A percentile compares a stretch with the other conserved stretches of the same genome.
Evolutionary conservation across 2,329 filamentous ascomycete species (phyloP).

Genomic region (Chaetoscypha palmicola): DNA sequence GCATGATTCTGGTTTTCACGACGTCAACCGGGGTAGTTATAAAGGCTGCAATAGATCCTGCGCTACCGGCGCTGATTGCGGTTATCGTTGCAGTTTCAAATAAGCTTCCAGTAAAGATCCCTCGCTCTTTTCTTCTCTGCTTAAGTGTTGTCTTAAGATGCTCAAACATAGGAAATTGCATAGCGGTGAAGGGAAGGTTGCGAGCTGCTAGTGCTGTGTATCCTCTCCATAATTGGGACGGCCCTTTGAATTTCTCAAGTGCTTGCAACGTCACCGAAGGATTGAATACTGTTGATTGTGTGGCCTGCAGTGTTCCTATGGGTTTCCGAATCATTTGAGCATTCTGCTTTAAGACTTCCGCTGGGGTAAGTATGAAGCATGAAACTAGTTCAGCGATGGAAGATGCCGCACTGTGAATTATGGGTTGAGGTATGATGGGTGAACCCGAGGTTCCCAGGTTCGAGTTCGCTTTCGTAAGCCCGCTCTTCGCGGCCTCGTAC

Average conservation of each 20-base stretch:
- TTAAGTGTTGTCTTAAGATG: slow-evolving; percentile 51
- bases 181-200: slow-evolving; percentile 79
- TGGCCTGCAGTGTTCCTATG: slow-evolving; percentile 19
- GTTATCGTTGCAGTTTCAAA: slow-evolving; percentile 65
- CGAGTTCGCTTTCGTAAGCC: slow-evolving; percentile 48
- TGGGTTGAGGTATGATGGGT: slow-evolving; percentile 59
- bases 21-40: slow-evolving; percentile 88
- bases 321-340: slow-evolving; percentile 66
- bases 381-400: slow-evolving; percentile 74
- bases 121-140: slow-evolving; percentile 34
- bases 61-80: slow-evolving; percentile 63
- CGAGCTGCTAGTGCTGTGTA: slow-evolving; percentile 76
- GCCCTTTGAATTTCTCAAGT: slow-evolving; percentile 49
- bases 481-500: slow-evolving; percentile 69
- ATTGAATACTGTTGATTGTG: slow-evolving; percentile 40
- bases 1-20: slow-evolving; percentile 84
- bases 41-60: slow-evolving; percentile 68
- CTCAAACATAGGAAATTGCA: slow-evolving; percentile 87
- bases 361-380: slow-evolving; percentile 79
- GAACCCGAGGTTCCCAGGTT: slow-evolving; percentile 43
- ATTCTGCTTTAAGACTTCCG: slow-evolving; percentile 90
- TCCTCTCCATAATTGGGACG: slow-evolving; percentile 53
- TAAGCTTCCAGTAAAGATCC: slow-evolving; percentile 33
- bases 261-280: slow-evolving; percentile 47
- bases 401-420: slow-evolving; percentile 69